Base-by-base conservation (phyloP, 345 rosid genomes). In the Eucalyptus brandiana region DNA sequence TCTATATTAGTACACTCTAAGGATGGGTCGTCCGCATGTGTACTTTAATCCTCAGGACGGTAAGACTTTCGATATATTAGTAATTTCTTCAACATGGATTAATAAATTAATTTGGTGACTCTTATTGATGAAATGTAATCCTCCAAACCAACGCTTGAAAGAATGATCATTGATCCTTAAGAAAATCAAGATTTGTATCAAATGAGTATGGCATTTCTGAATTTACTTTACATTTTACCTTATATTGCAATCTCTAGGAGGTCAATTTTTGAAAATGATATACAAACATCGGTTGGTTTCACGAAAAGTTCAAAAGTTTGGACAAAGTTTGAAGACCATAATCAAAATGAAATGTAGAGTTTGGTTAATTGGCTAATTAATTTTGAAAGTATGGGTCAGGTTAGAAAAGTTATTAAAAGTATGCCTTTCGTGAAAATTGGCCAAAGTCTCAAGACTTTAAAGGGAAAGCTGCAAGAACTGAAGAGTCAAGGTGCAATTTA, bases 1-100 rank as follows among this genome's bases (percentile, higher is more conserved):
- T 65, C 72, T n/a, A n/a, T 16, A n/a, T 65, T 30, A 65, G 16
- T 62, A 62, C 34, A 30, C n/a, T 11, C n/a, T 11, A 54, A 21
- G 10, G 60, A 24, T 12, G 15, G 28, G 65, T 26, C 3, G 4
- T 58, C 11, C 3, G 1, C 4, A 10, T 6, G 1, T 58, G 6
- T 11, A 26, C 3, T 13, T 12, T 58, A n/a, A 65, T 65, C 9
- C 0, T 65, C 2, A 3, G 3, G 34, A 15, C n/a, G 18, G 37
- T 65, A 15, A 65, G 34, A 65, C 3, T n/a, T 30, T n/a, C 1
- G 3, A n/a, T 16, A 4, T 65, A 1, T 15, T 7, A 65, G 18
- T 65, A 65, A 62, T 30, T 65, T 65, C 76, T 65, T 65, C 72
- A 28, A 30, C 0, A 4, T 14, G 37, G 5, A 11, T n/a, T 65